phyloP scores from a whole-genome alignment of 495 filamentous ascomycete species.

The Podospora tetraspora region DNA sequence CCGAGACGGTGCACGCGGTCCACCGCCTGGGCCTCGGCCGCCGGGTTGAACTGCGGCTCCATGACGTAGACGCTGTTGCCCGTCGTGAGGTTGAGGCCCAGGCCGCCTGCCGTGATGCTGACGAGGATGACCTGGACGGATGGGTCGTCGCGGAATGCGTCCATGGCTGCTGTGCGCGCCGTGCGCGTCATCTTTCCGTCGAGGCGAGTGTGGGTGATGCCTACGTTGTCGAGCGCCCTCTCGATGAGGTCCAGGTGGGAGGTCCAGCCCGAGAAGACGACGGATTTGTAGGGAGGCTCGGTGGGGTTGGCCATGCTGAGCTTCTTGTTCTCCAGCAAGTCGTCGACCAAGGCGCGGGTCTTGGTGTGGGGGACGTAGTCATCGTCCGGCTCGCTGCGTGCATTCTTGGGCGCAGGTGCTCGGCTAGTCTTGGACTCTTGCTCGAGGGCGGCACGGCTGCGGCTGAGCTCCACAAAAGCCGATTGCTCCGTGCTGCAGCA shows the following conservation, averaged over 20 bases:
- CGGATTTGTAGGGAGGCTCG: slow-evolving; percentile 73
- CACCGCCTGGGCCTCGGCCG: slow-evolving; percentile 87
- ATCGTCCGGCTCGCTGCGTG: slow-evolving; percentile 39
- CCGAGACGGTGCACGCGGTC: slow-evolving; percentile 93
- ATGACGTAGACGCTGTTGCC: slow-evolving; percentile 88
- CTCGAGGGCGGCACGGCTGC: slow-evolving; percentile 55
- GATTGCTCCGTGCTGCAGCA: slow-evolving; percentile 32
- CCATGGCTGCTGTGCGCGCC: slow-evolving; percentile 65
- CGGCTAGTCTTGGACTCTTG: slow-evolving; percentile 45
- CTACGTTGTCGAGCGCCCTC: slow-evolving; percentile 64
- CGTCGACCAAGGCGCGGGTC: slow-evolving; percentile 68
- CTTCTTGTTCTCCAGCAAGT: slow-evolving; percentile 54
- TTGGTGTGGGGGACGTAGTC: slow-evolving; percentile 90
- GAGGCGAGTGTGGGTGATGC: slow-evolving; percentile 68
- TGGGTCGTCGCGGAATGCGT: slow-evolving; percentile 67
- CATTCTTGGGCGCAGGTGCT: slow-evolving; percentile 40
- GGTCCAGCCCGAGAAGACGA: slow-evolving; percentile 93
- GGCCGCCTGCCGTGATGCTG: slow-evolving; percentile 85
- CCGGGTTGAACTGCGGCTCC: slow-evolving; percentile 97
- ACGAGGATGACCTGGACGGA: slow-evolving; percentile 75
- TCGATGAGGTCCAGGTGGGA: slow-evolving; percentile 90
- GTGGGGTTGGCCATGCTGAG: slow-evolving; percentile 54
- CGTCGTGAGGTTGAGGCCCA: slow-evolving; percentile 85
- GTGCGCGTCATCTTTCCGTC: slow-evolving; percentile 80
- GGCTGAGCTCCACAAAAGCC: slow-evolving; percentile 60